Conservation (phyloP, 306 rosid species). For the Trifolium pratense region DNA sequence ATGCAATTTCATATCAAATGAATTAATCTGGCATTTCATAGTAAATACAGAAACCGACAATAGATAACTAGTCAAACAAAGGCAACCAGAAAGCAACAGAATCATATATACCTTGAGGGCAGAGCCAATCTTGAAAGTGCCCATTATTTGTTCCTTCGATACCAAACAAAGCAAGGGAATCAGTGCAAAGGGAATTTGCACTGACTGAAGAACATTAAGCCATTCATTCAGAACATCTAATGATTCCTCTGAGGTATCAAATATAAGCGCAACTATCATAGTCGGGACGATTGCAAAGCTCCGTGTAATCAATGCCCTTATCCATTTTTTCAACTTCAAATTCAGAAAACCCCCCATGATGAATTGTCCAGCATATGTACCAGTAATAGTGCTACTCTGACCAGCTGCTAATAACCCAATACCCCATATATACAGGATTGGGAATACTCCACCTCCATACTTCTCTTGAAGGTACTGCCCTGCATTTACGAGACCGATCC, state of each 20-base stretch:
- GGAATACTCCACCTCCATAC: slow-evolving; percentile 88
- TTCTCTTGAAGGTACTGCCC: slow-evolving; percentile 90
- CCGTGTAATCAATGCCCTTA: slow-evolving; percentile 85
- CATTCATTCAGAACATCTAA: slow-evolving; percentile 88
- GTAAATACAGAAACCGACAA: slow-evolving; percentile 1
- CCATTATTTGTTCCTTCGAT: slow-evolving; percentile 93
- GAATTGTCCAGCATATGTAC: slow-evolving; percentile 99
- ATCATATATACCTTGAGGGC: slow-evolving; percentile 69
- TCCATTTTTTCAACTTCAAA: slow-evolving; percentile 91
- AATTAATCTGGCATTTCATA: slow-evolving; percentile 26
- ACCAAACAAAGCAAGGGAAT: slow-evolving; percentile 94
- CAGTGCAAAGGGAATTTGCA: slow-evolving; percentile 96
- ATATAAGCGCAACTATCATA: slow-evolving; percentile 78
- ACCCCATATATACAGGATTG: slow-evolving; percentile 92
- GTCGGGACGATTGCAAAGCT: slow-evolving; percentile 91
- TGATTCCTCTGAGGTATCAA: slow-evolving; percentile 71
- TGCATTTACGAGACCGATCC: slow-evolving; percentile 89
- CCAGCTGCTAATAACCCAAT: slow-evolving; percentile 96
- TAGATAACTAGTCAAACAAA: neutral
- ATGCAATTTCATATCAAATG: slow-evolving; percentile 6
- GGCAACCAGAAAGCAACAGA: slow-evolving; percentile 25
- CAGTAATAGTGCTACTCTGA: slow-evolving; percentile 97
- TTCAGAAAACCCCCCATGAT: slow-evolving; percentile 96
- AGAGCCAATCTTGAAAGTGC: slow-evolving; percentile 78
- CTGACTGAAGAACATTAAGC: slow-evolving; percentile 97